A percentile compares a stretch with the other conserved stretches of the same genome.
phyloP scores from a whole-genome alignment of 495 filamentous ascomycete species.

The Talaromyces proteolyticus region DNA sequence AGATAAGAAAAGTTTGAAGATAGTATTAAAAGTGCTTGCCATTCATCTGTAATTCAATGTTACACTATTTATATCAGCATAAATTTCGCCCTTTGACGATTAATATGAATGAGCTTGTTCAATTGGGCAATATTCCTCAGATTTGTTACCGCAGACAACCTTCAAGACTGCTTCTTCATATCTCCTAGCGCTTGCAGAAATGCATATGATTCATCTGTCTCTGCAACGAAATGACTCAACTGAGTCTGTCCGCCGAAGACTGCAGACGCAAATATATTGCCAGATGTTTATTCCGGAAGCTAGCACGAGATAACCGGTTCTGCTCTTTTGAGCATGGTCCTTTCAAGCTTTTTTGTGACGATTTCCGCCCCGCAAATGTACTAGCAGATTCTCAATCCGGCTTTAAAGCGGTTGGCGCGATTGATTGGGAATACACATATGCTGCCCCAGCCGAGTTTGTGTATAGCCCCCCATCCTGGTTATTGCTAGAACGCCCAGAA shows the following conservation, averaged over 20 bases:
- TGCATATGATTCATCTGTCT: conserved; percentile 31
- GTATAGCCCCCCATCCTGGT: conserved; percentile 36
- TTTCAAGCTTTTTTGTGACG: conserved; percentile 20
- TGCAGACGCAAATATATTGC: conserved; percentile 36
- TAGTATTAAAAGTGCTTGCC: too few relatives aligned
- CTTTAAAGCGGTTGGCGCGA: conserved; percentile 8
- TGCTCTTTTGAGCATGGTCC: conserved; percentile 8
- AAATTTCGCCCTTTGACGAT: conserved; percentile 18
- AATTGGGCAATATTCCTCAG: conserved; percentile 19
- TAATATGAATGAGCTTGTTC: conserved; percentile 26
- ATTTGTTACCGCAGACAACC: conserved; percentile 26
- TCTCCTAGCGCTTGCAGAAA: conserved; percentile 27
- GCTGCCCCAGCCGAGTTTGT: conserved; percentile 28
- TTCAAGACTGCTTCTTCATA: conserved; percentile 27
- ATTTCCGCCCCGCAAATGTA: conserved; percentile 19
- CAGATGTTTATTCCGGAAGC: conserved; percentile 28
- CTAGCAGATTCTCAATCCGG: conserved; percentile 10
- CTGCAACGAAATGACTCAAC: conserved; percentile 38
- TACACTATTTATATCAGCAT: too few relatives aligned
- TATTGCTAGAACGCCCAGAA: conserved; percentile 29
- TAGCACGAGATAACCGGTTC: conserved; percentile 20
- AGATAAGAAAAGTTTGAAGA: too few relatives aligned
- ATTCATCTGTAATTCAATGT: too few relatives aligned
- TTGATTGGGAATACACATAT: conserved; percentile 40
- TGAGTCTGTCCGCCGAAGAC: conserved; percentile 30